Evolutionary conservation across 768 basidiomycete species (phyloP).

Genomic region (Hortiboletus flavorubellus): DNA sequence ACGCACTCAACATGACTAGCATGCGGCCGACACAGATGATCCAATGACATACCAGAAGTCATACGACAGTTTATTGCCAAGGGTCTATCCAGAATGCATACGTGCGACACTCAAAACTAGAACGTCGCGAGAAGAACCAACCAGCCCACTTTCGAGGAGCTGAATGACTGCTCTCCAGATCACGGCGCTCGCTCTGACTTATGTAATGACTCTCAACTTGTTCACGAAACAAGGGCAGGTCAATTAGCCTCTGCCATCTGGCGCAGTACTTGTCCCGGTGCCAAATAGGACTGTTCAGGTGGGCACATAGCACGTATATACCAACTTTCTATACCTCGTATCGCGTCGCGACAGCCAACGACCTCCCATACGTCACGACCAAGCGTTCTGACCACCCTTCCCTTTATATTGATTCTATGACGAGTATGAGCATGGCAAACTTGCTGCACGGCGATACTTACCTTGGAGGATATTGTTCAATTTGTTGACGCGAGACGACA

Average conservation of each 20-base stretch:
- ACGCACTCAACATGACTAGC: background rate
- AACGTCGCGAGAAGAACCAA: background rate
- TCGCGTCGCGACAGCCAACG: background rate
- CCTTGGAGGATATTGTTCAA: conserved; percentile 86
- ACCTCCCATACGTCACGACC: background rate
- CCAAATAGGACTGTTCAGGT: background rate
- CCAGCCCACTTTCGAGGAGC: background rate
- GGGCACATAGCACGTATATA: conserved; percentile 2
- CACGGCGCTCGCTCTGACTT: background rate
- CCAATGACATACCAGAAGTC: conserved; percentile 14
- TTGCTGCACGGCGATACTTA: conserved; percentile 37
- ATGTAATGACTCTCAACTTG: background rate
- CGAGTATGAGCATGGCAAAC: conserved; percentile 12
- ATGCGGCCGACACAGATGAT: background rate
- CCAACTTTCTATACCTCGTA: conserved; percentile 10
- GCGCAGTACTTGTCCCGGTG: background rate
- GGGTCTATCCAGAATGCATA: background rate
- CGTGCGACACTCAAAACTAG: background rate
- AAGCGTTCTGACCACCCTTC: background rate
- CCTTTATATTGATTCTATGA: conserved; percentile 26
- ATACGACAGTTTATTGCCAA: background rate
- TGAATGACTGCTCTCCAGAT: no score
- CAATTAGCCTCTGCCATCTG: background rate
- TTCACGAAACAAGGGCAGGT: background rate
- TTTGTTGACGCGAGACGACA: conserved; percentile 90